Evolutionary conservation across 352 stramenopile species (phyloP).

Genomic region (Globisporangium viniferum): DNA sequence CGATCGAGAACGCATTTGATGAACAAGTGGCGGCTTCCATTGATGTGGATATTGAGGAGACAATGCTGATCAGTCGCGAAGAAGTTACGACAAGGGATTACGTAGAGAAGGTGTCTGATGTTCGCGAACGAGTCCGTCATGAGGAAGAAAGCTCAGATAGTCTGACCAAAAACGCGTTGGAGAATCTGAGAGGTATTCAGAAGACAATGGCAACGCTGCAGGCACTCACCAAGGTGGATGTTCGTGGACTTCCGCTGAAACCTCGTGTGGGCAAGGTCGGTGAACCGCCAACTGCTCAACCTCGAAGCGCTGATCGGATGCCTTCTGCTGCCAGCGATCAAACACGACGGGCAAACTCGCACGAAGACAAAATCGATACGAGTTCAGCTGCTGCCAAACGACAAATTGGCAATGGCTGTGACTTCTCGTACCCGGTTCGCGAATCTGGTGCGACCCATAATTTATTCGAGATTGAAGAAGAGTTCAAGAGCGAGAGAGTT

Average conservation of each 20-base stretch:
- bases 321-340: background rate
- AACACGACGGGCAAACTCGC: background rate
- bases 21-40: background rate
- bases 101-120: background rate
- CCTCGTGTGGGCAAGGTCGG: background rate
- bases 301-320: background rate
- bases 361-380: background rate
- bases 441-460: background rate
- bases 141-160: background rate
- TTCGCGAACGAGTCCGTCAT: background rate
- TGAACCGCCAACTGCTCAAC: background rate
- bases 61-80: slow-evolving; percentile 14
- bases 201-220: slow-evolving; percentile 13
- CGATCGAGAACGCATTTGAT: background rate
- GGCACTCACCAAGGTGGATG: slow-evolving; percentile 13
- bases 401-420: background rate
- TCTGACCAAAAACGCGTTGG: slow-evolving; percentile 13
- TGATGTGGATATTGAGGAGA: slow-evolving; percentile 17
- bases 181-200: slow-evolving; percentile 17
- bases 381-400: background rate
- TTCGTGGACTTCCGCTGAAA: slow-evolving; percentile 17
- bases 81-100: background rate
- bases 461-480: slow-evolving; percentile 1
- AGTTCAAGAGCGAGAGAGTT: background rate
- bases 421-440: background rate